Base-by-base conservation (phyloP, 768 basidiomycete species). In the Pisolithus tinctorius region DNA sequence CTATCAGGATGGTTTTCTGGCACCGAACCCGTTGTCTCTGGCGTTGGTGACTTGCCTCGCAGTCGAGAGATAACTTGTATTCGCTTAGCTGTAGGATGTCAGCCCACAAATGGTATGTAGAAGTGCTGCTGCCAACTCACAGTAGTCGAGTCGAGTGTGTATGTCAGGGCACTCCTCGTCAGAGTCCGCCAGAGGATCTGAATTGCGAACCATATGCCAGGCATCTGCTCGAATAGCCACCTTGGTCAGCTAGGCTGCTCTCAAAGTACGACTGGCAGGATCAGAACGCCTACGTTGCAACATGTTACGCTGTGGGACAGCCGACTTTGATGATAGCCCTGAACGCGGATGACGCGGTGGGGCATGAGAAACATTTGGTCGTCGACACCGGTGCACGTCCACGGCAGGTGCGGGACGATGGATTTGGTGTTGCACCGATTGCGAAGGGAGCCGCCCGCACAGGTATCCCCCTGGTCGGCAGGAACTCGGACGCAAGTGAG, bases 131-230 rank as follows among this genome's bases (percentile, higher is more conserved):
- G 10, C 26, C 9, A 30, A 36, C 79, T 49, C 54, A 88, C 87
- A 66, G 58, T 86, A 87, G 58, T 88, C 87, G 44, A 77, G 69
- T 30, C 81, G 77, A 34, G 77, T 71, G 57, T 84, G 72, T 58
- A 85, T 83, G 59, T 88, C 84, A 13, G 71, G 75, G 45, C 70
- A 68, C 60, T 86, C 84, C 40, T 86, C 84, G 53, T 88, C 88
- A 27, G 88, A 89, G 65, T 88, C 86, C 46, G 74, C 67, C 27
- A 89, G 70, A n/a, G 88, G 83, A 60, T 90, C 88, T 36, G 80
- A 78, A 29, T 76, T 80, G 48, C 73, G 77, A 51, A 83, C 73
- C 14, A 78, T 74, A 59, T 86, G 80, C 84, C 84, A 89, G 14
- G 88, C 82, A 61, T 88, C 88, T 90, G 40, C 38, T 59, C 47